These are phyloP conservation scores for Annona cherimola DNA, from an alignment of 164 flowering plant genomes.

Conservation along the genomic window DNA sequence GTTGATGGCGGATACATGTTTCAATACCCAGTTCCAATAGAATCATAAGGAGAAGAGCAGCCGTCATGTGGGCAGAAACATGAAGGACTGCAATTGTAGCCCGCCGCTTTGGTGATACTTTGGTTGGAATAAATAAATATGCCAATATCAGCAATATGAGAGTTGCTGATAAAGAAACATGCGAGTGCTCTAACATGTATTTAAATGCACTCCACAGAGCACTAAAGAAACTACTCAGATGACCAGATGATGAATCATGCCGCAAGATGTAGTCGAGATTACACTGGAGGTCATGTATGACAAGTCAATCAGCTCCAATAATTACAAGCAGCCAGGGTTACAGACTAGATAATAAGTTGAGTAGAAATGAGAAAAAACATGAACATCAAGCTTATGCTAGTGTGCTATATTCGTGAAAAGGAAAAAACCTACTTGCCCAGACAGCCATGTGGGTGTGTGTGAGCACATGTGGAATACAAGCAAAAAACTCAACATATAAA, in stretches of 20 bases:
- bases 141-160: conserved; percentile 54
- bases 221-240: conserved; percentile 67
- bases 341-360: neutral
- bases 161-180: conserved; percentile 61
- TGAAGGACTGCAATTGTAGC: conserved; percentile 74
- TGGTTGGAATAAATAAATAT: conserved; percentile 72
- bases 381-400: no score
- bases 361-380: no score
- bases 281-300: conserved; percentile 46
- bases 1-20: conserved; percentile 77
- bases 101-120: conserved; percentile 73
- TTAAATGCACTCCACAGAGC: conserved; percentile 63
- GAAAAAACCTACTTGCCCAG: no score
- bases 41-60: conserved; percentile 88
- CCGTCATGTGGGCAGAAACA: conserved; percentile 77
- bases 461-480: no score
- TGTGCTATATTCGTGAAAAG: no score
- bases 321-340: neutral
- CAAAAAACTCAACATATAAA: no score
- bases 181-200: conserved; percentile 67
- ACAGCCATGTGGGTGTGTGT: no score
- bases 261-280: conserved; percentile 75
- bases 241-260: conserved; percentile 78
- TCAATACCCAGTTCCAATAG: conserved; percentile 90
- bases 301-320: conserved; percentile 14